A percentile compares a stretch with the other conserved stretches of the same genome.
These are phyloP conservation scores for Saitozyma podzolica DNA, from an alignment of 768 basidiomycete species.

Conservation along the genomic window DNA sequence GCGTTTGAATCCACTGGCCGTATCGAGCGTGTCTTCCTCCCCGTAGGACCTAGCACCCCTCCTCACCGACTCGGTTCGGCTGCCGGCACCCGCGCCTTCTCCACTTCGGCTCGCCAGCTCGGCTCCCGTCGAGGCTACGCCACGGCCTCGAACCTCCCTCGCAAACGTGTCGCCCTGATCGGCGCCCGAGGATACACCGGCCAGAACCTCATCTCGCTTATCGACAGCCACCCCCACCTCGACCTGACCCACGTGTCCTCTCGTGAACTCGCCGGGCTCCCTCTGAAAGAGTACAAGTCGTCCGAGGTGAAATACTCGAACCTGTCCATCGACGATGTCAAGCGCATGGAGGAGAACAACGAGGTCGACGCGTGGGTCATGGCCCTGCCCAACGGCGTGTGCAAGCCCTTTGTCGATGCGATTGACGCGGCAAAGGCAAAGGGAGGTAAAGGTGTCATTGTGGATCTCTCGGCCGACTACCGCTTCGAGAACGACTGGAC, in stretches of 20 bases:
- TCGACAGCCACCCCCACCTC: conserved; percentile 84
- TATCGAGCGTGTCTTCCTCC: conserved; percentile 85
- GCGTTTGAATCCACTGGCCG: conserved; percentile 65
- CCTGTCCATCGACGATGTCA: conserved; percentile 73
- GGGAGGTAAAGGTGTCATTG: conserved; percentile 69
- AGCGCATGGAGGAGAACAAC: conserved; percentile 81
- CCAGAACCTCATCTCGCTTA: conserved; percentile 80
- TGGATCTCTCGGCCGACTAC: conserved; percentile 93
- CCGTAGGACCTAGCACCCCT: conserved; percentile 59
- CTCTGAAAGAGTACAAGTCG: conserved; percentile 80
- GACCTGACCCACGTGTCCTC: conserved; percentile 94
- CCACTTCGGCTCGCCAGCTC: conserved; percentile 48
- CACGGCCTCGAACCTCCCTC: conserved; percentile 63
- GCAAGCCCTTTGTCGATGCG: conserved; percentile 95
- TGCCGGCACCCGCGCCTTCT: conserved; percentile 57
- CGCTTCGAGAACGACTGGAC: conserved; percentile 94
- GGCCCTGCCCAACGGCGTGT: conserved; percentile 96
- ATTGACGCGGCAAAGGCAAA: conserved; percentile 73
- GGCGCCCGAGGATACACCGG: conserved; percentile 97
- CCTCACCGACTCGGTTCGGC: conserved; percentile 54
- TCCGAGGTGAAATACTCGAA: conserved; percentile 72
- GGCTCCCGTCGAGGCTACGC: conserved; percentile 70
- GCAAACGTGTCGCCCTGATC: conserved; percentile 90
- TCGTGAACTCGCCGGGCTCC: conserved; percentile 81
- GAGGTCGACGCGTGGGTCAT: conserved; percentile 98